phyloP scores from a whole-genome alignment of 1,284 basidiomycete species.

The Ustilago esculenta region DNA sequence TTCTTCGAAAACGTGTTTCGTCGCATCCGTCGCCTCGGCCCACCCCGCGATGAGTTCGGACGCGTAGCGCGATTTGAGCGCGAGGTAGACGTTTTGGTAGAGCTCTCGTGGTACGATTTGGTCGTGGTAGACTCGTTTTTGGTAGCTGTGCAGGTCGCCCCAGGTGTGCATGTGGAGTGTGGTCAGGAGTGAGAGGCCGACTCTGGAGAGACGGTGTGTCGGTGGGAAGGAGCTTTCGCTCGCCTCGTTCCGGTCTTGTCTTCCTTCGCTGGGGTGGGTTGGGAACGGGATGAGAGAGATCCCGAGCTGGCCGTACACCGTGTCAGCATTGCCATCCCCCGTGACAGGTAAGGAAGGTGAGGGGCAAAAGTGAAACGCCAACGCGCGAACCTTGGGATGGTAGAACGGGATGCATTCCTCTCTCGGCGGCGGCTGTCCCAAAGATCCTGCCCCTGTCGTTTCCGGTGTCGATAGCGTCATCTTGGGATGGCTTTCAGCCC shows the following conservation, averaged over 20 bases:
- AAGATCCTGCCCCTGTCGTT: background rate
- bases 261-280: background rate
- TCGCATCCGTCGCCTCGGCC: slow-evolving; percentile 81
- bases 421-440: slow-evolving; percentile 1
- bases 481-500: slow-evolving; percentile 13
- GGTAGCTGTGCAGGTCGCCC: slow-evolving; percentile 81
- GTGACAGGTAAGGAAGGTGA: background rate
- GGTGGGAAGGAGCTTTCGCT: slow-evolving; percentile 23
- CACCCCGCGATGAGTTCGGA: slow-evolving; percentile 70
- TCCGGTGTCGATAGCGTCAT: slow-evolving; percentile 6
- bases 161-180: slow-evolving; percentile 84
- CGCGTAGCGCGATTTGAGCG: slow-evolving; percentile 82
- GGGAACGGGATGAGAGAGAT: slow-evolving; percentile 71
- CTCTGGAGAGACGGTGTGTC: slow-evolving; percentile 78
- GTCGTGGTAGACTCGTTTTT: slow-evolving; percentile 87
- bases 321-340: background rate
- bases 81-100: slow-evolving; percentile 89
- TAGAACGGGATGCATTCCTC: slow-evolving; percentile 60
- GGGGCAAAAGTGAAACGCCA: slow-evolving; percentile 53
- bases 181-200: slow-evolving; percentile 81
- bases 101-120: slow-evolving; percentile 77
- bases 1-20: slow-evolving; percentile 87
- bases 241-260: background rate
- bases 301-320: slow-evolving; percentile 64
- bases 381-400: slow-evolving; percentile 60